Evolutionary conservation across 1,284 basidiomycete genomes (phyloP), one percentile per base, ranked within the genome.

Genomic region (Phenoliferia sp.): DNA sequence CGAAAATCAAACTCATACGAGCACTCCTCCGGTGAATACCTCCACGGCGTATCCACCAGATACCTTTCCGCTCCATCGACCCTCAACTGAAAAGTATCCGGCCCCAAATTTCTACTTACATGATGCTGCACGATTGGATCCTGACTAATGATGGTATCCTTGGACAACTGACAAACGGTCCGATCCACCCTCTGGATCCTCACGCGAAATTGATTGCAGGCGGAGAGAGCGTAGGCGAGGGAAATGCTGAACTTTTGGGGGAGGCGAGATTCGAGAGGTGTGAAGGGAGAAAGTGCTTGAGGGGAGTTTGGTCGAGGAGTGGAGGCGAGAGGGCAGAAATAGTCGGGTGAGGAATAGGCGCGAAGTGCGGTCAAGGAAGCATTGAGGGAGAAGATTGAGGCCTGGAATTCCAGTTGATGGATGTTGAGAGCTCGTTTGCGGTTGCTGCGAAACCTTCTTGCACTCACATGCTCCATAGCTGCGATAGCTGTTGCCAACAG

Each of bases 21-120:
- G 59, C 66, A 68, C 22, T 54, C 52, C 22, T 64, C 59, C 33
- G 50, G 19, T 28, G 64, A 54, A 48, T 35, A 68, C 31, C 29
- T 12, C 33, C 50, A 39, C 31, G 66, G 62, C 7, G 36, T 48
- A 31, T 68, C 66, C 19, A 68, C 54, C 2, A 61, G 62, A n/a
- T 35, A 36, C 33, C 66, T 34, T 29, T 68, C 62, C 1, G 66
- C 66, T 4, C 66, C 66, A 44, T 68, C 66, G 5, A 64, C 55
- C 19, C 59, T 34, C 22, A 68, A 56, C 59, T 63, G 66, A n/a
- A 68, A 63, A 31, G 66, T 64, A 26, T 68, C 66, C 1, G 66
- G 66, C 22, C 66, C 66, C 7, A 68, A 33, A 6, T 22, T 5
- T n/a, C 26, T 12, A 12, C 12, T 50, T 28, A 64, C 55, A 29